Evolutionary conservation across 2,329 filamentous ascomycete species (phyloP).

Genomic region (Daldinia eschscholtzii): DNA sequence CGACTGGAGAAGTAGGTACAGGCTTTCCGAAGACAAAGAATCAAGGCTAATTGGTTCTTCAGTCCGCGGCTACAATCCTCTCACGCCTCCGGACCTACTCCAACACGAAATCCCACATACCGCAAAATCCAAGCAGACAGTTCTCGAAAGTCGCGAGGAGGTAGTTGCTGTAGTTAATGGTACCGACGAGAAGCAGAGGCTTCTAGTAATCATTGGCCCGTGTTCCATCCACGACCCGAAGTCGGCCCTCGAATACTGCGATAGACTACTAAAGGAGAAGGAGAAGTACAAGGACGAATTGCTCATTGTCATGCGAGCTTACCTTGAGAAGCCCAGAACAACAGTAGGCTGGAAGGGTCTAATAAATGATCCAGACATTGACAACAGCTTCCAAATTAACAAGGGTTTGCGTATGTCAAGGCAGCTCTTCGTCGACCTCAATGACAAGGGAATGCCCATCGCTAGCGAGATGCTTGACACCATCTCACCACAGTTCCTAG

Average conservation of each 20-base stretch:
- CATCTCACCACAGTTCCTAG: constrained; percentile 96
- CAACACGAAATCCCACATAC: constrained; percentile 87
- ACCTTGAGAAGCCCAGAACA: constrained; percentile 97
- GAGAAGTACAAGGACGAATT: constrained; percentile 91
- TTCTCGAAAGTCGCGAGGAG: constrained; percentile 72
- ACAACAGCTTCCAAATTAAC: constrained; percentile 99
- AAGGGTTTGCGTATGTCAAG: constrained; percentile 90
- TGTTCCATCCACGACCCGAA: constrained; percentile 97
- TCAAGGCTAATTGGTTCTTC: constrained; percentile 30
- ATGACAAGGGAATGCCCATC: constrained; percentile 91
- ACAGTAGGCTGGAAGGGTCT: constrained; percentile 99
- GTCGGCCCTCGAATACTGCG: constrained; percentile 93
- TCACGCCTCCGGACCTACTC: constrained; percentile 93
- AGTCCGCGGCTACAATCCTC: constrained; percentile 92
- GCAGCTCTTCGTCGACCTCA: constrained; percentile 94
- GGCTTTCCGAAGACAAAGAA: background rate
- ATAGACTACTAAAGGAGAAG: constrained; percentile 82
- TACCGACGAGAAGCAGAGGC: constrained; percentile 69
- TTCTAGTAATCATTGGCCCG: constrained; percentile 86
- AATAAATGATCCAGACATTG: constrained; percentile 98
- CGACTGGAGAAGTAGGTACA: constrained; percentile 82
- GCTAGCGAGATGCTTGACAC: constrained; percentile 98
- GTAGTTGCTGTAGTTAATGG: constrained; percentile 77
- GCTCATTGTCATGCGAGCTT: constrained; percentile 96
- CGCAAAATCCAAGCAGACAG: constrained; percentile 68